Evolutionary conservation across 2,329 filamentous ascomycete genomes (phyloP), one percentile per base, ranked within the genome.

Genomic region (Fusarium armeniacum): DNA sequence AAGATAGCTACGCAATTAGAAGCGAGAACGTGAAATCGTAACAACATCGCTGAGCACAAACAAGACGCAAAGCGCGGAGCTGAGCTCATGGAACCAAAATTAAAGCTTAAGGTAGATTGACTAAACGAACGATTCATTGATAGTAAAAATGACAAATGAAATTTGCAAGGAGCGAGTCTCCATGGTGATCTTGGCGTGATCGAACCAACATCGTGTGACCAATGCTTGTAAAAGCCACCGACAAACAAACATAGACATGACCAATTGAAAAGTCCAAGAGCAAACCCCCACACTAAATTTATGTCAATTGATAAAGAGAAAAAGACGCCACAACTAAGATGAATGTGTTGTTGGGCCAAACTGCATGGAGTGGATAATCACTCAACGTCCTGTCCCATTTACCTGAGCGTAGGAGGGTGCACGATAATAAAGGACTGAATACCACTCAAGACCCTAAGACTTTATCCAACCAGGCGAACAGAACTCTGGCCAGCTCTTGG

Each of bases 391-490:
- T 11, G 9, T 10, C 36, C 6, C 12, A 15, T 35, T 16, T 35
- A 12, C 15, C 16, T 16, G 15, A 16, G 15, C 16, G 15, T 35
- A 35, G 1, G 32, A 7, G 13, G 12, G 36, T 4, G 18, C 16
- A 1, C 18, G 3, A 22, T 5, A 13, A 0, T 10, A 1, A 16
- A 43, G 5, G 12, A 26, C 13, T 22, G 24, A 20, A 2, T 1
- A 20, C 2, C 1, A 15, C 4, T 20, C 20, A 52, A 30, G 16
- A 15, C 4, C 35, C 35, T 24, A 52, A 11, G 6, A 28, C 35
- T 16, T 66, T 66, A 5, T 62, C 45, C 35, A 66, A 9, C 63
- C 63, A 66, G 10, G 63, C 55, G 35, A 66, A 66, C 2, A 66
- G 30, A 3, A 66, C 63, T 1, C 63, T 35, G 0, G 26, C 45